These are phyloP conservation scores for Xylaria palmicola DNA, from an alignment of 495 filamentous ascomycete species.

Conservation along the genomic window DNA sequence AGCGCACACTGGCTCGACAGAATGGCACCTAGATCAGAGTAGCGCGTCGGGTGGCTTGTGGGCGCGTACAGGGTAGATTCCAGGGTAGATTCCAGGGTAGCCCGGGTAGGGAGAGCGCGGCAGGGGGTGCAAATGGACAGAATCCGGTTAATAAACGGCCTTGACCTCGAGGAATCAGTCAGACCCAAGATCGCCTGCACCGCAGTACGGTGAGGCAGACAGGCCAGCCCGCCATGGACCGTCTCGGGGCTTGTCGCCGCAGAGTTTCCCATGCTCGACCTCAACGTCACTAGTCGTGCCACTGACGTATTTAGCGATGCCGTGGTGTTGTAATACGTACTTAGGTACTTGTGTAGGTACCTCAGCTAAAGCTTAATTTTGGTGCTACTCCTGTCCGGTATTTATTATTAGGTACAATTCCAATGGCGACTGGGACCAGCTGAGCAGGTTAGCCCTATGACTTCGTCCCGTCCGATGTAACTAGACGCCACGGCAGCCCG, in stretches of 20 bases:
- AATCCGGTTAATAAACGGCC: too few relatives aligned
- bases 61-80: too few relatives aligned
- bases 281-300: conserved; percentile 1
- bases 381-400: not conserved
- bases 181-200: too few relatives aligned
- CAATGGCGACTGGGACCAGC: not conserved
- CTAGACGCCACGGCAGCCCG: not conserved
- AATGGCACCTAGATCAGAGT: conserved; percentile 1
- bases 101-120: too few relatives aligned
- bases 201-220: too few relatives aligned
- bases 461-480: not conserved
- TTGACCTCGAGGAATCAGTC: too few relatives aligned
- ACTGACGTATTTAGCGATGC: conserved; percentile 2
- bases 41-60: conserved; percentile 8
- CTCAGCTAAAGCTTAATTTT: not conserved
- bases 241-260: not conserved
- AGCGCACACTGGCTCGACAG: conserved; percentile 10
- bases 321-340: not conserved
- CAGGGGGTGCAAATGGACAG: too few relatives aligned
- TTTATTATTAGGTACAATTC: conserved; percentile 4
- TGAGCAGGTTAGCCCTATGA: conserved; percentile 1
- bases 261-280: not conserved
- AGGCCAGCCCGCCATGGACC: too few relatives aligned
- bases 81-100: too few relatives aligned
- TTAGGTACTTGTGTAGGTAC: too few relatives aligned